These are phyloP conservation scores for Corymbia maculata DNA, from an alignment of 345 rosid genomes.

Conservation along the genomic window DNA sequence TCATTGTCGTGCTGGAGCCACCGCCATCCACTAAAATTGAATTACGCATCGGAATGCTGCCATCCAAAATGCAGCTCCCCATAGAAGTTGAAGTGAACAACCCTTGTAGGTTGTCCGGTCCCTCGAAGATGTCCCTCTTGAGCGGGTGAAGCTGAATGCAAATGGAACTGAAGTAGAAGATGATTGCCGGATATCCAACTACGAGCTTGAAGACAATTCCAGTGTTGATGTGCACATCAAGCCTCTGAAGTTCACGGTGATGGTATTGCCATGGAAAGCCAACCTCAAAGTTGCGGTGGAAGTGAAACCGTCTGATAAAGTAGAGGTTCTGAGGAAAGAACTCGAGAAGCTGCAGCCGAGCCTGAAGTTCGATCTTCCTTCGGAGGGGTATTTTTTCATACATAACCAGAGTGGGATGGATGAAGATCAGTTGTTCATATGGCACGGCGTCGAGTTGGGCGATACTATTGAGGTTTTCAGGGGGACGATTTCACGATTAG, in stretches of 20 bases:
- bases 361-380: slow-evolving; percentile 10
- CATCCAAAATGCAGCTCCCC: slow-evolving; percentile 7
- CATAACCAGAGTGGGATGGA: slow-evolving; percentile 32
- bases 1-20: slow-evolving; percentile 1
- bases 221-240: slow-evolving; percentile 17
- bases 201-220: slow-evolving; percentile 15
- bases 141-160: slow-evolving; percentile 15
- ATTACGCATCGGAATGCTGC: slow-evolving; percentile 19
- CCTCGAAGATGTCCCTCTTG: slow-evolving; percentile 14
- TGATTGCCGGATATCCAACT: slow-evolving; percentile 7
- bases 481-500: neutral
- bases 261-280: slow-evolving; percentile 16
- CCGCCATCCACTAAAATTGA: slow-evolving; percentile 4
- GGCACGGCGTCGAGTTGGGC: slow-evolving; percentile 17
- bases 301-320: slow-evolving; percentile 18
- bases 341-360: slow-evolving; percentile 18
- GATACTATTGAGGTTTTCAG: slow-evolving; percentile 20
- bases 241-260: slow-evolving; percentile 23
- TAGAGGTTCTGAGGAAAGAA: slow-evolving; percentile 17
- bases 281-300: slow-evolving; percentile 13
- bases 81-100: slow-evolving; percentile 22
- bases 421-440: slow-evolving; percentile 21
- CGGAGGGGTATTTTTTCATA: slow-evolving; percentile 29
- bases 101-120: slow-evolving; percentile 26
- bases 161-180: slow-evolving; percentile 24